These are phyloP conservation scores for Podaxis sp. DNA, from an alignment of 768 basidiomycete genomes.

Conservation along the genomic window DNA sequence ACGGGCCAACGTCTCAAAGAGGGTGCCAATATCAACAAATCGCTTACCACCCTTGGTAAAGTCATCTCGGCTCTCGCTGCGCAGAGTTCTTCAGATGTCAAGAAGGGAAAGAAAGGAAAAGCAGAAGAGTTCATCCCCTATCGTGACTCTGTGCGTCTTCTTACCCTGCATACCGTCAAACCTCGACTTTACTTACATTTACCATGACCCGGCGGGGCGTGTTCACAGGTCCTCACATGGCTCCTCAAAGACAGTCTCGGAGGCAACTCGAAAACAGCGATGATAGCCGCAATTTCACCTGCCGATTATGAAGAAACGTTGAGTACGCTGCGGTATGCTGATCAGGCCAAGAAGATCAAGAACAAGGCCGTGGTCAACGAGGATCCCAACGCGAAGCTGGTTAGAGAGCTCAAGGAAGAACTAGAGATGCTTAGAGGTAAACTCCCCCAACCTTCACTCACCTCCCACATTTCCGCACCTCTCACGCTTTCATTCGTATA, in stretches of 20 bases:
- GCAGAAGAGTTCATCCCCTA: conserved; percentile 95
- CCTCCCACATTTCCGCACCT: conserved; percentile 12
- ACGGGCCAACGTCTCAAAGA: conserved; percentile 96
- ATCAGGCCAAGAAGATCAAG: conserved; percentile 99
- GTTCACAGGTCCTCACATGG: conserved; percentile 90
- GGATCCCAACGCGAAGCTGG: conserved; percentile 98
- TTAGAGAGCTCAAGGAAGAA: conserved; percentile 98
- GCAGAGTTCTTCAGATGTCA: conserved; percentile 62
- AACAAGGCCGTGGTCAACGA: conserved; percentile 99
- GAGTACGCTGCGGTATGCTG: conserved; percentile 95
- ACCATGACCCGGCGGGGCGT: not conserved
- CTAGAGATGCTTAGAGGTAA: conserved; percentile 85
- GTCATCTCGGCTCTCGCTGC: conserved; percentile 91
- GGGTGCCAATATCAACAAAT: conserved; percentile 99
- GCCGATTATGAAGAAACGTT: conserved; percentile 98
- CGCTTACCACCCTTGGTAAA: conserved; percentile 95
- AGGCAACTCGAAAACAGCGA: conserved; percentile 96
- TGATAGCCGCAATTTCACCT: conserved; percentile 99
- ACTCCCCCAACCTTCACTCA: conserved; percentile 12
- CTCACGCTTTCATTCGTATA: conserved; percentile 24
- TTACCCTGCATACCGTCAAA: not conserved
- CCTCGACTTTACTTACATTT: no score
- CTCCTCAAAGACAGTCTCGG: conserved; percentile 96
- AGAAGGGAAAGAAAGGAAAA: conserved; percentile 89
- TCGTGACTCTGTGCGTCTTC: conserved; percentile 82